phyloP scores from a whole-genome alignment of 371 early-diverging fungal genomes.

The Mortierella polycephala region DNA sequence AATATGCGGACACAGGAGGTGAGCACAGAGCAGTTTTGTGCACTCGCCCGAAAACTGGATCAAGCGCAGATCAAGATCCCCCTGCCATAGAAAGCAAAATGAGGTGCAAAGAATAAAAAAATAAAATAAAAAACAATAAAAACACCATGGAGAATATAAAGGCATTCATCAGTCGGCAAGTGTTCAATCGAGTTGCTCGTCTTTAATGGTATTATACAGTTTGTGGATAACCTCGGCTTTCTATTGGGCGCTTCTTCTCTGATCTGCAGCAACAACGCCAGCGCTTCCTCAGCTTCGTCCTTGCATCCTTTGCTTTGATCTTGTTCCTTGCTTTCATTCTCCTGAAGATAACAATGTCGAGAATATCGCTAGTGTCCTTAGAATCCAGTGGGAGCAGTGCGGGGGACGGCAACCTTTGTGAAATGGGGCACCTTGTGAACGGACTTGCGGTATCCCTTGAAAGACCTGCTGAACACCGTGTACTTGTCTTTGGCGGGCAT shows the following conservation, averaged over 20 bases:
- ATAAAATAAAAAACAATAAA: too few species aligned
- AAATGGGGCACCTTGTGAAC: constrained; percentile 96
- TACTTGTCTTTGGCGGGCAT: constrained; percentile 94
- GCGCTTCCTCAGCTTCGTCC: not conserved
- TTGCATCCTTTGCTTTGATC: not conserved
- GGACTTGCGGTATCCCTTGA: constrained; percentile 89
- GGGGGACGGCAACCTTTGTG: constrained; percentile 86
- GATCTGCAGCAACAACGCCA: too few species aligned
- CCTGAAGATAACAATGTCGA: not conserved
- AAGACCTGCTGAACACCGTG: constrained; percentile 88
- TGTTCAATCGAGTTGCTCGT: too few species aligned
- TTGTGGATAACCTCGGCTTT: too few species aligned
- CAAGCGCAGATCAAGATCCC: constrained; percentile 45
- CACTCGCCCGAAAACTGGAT: constrained; percentile 34
- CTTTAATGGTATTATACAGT: too few species aligned
- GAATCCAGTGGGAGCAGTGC: constrained; percentile 85
- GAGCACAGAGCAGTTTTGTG: constrained; percentile 44
- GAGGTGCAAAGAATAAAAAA: too few species aligned
- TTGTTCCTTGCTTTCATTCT: not conserved
- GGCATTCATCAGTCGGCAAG: too few species aligned
- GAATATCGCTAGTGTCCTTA: constrained; percentile 33
- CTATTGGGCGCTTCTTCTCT: too few species aligned
- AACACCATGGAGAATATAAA: too few species aligned
- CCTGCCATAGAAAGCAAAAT: constrained; percentile 13
- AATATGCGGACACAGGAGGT: constrained; percentile 29